Evolutionary conservation across 1,139 yeast species (phyloP).

Genomic region (Tardiomyces digboiensis): DNA sequence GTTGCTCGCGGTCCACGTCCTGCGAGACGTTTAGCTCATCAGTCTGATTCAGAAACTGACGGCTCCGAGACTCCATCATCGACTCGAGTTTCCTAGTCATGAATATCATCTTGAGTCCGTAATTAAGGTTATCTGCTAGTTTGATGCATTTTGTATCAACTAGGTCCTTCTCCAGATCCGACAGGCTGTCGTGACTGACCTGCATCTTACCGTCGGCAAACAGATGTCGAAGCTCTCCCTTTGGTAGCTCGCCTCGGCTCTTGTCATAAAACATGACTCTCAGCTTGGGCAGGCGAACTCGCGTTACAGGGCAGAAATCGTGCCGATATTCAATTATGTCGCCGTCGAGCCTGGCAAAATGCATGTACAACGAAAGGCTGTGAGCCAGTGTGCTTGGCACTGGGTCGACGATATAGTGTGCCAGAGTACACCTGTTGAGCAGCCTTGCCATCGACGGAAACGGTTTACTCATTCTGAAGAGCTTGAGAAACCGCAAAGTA

Average conservation of each 20-base stretch:
- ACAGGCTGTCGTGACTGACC: conserved; percentile 3
- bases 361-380: conserved; percentile 17
- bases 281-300: conserved; percentile 18
- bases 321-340: conserved; percentile 23
- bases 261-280: conserved; percentile 21
- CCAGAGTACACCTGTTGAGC: conserved; percentile 11
- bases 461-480: conserved; percentile 5
- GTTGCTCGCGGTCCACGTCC: neutral
- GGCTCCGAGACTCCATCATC: neutral
- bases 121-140: neutral
- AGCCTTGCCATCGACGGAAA: neutral
- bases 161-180: conserved; percentile 8
- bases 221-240: neutral
- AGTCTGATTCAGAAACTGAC: neutral
- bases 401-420: conserved; percentile 19
- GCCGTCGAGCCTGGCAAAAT: conserved; percentile 12
- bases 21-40: neutral
- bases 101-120: neutral
- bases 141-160: neutral
- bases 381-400: conserved; percentile 21
- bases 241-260: conserved; percentile 1
- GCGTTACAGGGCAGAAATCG: conserved; percentile 25
- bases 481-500: neutral
- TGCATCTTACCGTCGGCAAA: neutral
- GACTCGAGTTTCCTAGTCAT: neutral